Evolutionary conservation across 2,329 filamentous ascomycete genomes (phyloP), one percentile per base, ranked within the genome.

Genomic region (Pseudomassariella vexata): DNA sequence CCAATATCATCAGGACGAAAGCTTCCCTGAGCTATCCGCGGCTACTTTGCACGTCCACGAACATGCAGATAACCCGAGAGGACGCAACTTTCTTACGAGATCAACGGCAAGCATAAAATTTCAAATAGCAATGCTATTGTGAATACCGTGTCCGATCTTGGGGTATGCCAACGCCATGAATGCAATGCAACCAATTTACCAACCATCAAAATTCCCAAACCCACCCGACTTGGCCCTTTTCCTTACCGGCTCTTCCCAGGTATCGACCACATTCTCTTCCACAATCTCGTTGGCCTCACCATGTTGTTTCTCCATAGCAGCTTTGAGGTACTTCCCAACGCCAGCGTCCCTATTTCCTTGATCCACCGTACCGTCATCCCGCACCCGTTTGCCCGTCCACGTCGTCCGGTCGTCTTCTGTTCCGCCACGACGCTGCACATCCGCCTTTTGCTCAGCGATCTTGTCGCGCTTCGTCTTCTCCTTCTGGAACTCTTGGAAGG

Each of bases 191-290:
- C 29, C 28, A 1, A 16, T 41, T 63, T 65, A 95, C 90, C 92
- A 98, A 22, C 66, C 75, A 60, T 95, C 89, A 57, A 98, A 98
- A 59, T 95, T 94, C 3, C 90, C 89, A 68, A 96, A 98, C 0
- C 87, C 88, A 9, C 78, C 76, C 16, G 66, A 70, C 53, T 85
- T 92, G 3, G 67, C 60, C 63, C 95, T 96, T 63, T 95, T 96
- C 58, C 76, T 79, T 4, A 70, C 75, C 12, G 85, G 86, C 46
- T 86, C 79, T 34, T 78, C 77, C 55, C 77, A 82, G 22, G 72
- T 65, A 37, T 81, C 79, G 14, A 79, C 70, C 39, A 77, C 70
- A 18, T 74, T 63, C 43, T 69, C 70, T 25, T 74, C 79, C 25
- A 80, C 61, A 36, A 79, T 67, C 44, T 82, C 75, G 37, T 80